Conservation (phyloP, 192 early-diverging fungal genomes). For the Neocallimastix lanati region DNA sequence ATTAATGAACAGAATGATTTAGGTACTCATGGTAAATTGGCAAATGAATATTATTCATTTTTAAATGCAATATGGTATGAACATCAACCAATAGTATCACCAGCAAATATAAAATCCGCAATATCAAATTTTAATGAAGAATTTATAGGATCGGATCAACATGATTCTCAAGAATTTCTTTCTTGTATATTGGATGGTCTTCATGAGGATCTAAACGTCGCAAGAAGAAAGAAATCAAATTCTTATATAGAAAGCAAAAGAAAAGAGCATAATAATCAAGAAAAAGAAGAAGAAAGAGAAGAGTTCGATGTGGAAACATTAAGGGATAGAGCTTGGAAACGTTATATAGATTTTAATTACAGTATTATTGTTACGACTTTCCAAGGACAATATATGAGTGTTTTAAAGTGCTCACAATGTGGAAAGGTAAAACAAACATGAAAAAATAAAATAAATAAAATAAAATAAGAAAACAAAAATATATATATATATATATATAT, state of each 20-base stretch:
- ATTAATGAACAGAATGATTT: slow-evolving; percentile 48
- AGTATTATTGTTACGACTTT: slow-evolving; percentile 78
- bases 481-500: no score
- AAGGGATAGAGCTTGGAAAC: slow-evolving; percentile 34
- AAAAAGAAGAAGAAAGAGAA: slow-evolving; percentile 27
- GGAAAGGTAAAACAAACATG: slow-evolving; percentile 26
- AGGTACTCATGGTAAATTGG: slow-evolving; percentile 48
- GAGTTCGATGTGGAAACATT: slow-evolving; percentile 8
- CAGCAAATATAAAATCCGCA: slow-evolving; percentile 53
- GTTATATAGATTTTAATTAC: slow-evolving; percentile 52
- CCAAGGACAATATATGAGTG: slow-evolving; percentile 61
- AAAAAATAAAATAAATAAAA: no score
- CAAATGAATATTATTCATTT: slow-evolving; percentile 57
- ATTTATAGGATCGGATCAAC: slow-evolving; percentile 79
- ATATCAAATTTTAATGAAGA: slow-evolving; percentile 58
- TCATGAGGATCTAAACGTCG: slow-evolving; percentile 79
- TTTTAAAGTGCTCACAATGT: slow-evolving; percentile 52
- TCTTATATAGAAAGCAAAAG: slow-evolving; percentile 10
- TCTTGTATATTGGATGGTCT: slow-evolving; percentile 72
- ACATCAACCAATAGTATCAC: slow-evolving; percentile 55
- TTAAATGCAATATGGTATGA: slow-evolving; percentile 69
- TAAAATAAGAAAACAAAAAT: no score
- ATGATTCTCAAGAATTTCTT: slow-evolving; percentile 94
- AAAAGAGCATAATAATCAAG: background rate
- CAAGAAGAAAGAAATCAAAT: slow-evolving; percentile 18